A percentile compares a stretch with the other conserved stretches of the same genome.
phyloP scores from a whole-genome alignment of 2,329 filamentous ascomycete genomes.

The Aspergillus hiratsukae region DNA sequence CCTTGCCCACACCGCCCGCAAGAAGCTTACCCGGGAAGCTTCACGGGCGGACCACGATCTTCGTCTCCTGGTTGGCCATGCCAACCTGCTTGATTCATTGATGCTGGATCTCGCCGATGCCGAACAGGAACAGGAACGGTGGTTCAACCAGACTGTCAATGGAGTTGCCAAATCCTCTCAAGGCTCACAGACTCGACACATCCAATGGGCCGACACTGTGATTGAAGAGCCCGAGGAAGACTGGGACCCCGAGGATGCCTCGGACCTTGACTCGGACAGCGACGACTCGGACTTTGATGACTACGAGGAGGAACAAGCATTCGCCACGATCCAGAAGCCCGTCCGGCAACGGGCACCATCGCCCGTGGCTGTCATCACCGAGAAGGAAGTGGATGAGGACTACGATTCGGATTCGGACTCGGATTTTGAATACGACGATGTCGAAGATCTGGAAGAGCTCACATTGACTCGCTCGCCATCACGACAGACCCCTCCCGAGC shows the following conservation, averaged over 20 bases:
- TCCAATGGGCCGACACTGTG: conserved; percentile 82
- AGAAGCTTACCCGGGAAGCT: conserved; percentile 93
- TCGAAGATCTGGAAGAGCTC: conserved; percentile 57
- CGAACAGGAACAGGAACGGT: conserved; percentile 90
- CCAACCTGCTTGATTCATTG: conserved; percentile 92
- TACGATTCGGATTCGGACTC: conserved; percentile 48
- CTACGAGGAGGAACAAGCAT: conserved; percentile 13
- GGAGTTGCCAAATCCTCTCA: conserved; percentile 56
- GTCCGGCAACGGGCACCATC: conserved; percentile 28
- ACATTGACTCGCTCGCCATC: conserved; percentile 66
- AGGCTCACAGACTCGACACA: conserved; percentile 61
- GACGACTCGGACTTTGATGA: conserved; percentile 49
- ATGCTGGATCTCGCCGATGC: conserved; percentile 91
- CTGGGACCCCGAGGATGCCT: conserved; percentile 61
- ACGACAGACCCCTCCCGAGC: conserved; percentile 64
- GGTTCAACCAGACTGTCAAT: conserved; percentile 94
- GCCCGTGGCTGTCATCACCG: conserved; percentile 27
- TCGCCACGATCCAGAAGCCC: conserved; percentile 37
- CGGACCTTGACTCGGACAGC: conserved; percentile 52
- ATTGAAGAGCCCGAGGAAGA: conserved; percentile 70
- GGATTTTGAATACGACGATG: conserved; percentile 54
- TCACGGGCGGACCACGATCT: conserved; percentile 89
- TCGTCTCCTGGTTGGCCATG: conserved; percentile 90
- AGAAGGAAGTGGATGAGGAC: conserved; percentile 28
- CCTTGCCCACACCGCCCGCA: conserved; percentile 91